These are phyloP conservation scores for Penicillium fuscoglaucum DNA, from an alignment of 2,329 filamentous ascomycete genomes.

Conservation along the genomic window DNA sequence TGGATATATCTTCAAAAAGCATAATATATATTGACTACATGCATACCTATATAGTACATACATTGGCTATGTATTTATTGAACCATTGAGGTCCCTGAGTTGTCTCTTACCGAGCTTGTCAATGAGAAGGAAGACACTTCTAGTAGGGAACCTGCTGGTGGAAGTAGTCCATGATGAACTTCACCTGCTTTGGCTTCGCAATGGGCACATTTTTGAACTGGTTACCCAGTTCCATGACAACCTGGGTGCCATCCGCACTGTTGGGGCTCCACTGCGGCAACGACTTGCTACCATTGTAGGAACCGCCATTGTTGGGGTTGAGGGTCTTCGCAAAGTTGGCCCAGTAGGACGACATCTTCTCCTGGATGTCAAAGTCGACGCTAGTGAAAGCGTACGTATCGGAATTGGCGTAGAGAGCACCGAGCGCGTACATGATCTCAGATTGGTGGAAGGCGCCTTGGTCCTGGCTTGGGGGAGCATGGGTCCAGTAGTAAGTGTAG, in stretches of 20 bases:
- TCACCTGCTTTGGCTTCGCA: slow-evolving; percentile 19
- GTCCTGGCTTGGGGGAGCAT: slow-evolving; percentile 38
- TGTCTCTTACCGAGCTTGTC: not conserved
- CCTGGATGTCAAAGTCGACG: slow-evolving; percentile 32
- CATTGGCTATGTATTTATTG: not conserved
- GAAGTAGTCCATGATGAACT: slow-evolving; percentile 27
- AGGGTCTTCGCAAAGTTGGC: slow-evolving; percentile 38
- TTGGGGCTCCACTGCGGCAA: slow-evolving; percentile 23
- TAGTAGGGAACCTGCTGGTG: slow-evolving; percentile 23
- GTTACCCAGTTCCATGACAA: slow-evolving; percentile 27
- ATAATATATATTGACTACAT: not conserved
- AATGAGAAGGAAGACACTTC: not conserved
- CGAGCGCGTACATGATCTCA: slow-evolving; percentile 43
- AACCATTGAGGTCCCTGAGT: not conserved
- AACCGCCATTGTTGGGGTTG: slow-evolving; percentile 28
- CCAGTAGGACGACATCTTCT: slow-evolving; percentile 37
- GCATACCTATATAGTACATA: too few relatives aligned
- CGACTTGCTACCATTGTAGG: slow-evolving; percentile 20
- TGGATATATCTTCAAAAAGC: not conserved
- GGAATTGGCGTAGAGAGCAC: slow-evolving; percentile 38
- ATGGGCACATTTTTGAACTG: slow-evolving; percentile 23
- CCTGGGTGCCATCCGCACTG: slow-evolving; percentile 21
- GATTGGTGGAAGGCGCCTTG: slow-evolving; percentile 41
- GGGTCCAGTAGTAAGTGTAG: slow-evolving; percentile 42
- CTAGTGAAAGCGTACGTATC: slow-evolving; percentile 27